phyloP scores from a whole-genome alignment of 768 basidiomycete species.

The Thelephora ganbajun region DNA sequence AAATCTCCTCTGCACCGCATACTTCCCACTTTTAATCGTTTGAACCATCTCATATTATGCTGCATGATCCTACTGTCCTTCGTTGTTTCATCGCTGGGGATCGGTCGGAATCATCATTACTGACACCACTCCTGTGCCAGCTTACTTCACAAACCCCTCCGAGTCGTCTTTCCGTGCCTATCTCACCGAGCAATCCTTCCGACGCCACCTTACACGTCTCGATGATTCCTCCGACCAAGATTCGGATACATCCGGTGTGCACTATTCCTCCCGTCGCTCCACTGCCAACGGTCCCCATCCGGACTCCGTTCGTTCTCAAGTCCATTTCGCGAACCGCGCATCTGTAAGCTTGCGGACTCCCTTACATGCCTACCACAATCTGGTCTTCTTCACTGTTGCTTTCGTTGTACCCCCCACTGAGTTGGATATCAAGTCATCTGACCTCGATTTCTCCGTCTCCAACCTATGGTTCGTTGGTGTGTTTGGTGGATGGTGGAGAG shows the following conservation, averaged over 20 bases:
- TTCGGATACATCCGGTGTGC: constrained; percentile 15
- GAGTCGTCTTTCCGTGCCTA: constrained; percentile 90
- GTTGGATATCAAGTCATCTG: constrained; percentile 6
- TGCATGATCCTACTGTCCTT: background rate
- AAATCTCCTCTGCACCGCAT: background rate
- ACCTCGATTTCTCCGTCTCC: constrained; percentile 21
- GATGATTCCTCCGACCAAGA: constrained; percentile 37
- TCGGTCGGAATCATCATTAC: background rate
- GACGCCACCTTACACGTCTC: constrained; percentile 80
- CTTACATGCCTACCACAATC: constrained; percentile 73
- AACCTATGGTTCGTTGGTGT: constrained; percentile 87
- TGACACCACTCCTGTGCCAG: constrained; percentile 23
- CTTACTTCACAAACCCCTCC: constrained; percentile 88
- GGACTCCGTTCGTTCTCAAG: constrained; percentile 26
- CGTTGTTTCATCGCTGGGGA: background rate
- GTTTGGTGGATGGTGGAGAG: constrained; percentile 87
- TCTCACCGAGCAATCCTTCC: constrained; percentile 95
- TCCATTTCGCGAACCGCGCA: constrained; percentile 88
- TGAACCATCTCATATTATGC: background rate
- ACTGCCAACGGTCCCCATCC: background rate
- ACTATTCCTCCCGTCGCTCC: constrained; percentile 12
- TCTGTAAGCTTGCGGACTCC: constrained; percentile 89
- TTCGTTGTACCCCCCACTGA: constrained; percentile 44
- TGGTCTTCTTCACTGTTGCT: constrained; percentile 81
- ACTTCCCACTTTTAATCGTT: background rate